phyloP scores from a whole-genome alignment of 75 land plant genomes.

The Picea sitchensis region DNA sequence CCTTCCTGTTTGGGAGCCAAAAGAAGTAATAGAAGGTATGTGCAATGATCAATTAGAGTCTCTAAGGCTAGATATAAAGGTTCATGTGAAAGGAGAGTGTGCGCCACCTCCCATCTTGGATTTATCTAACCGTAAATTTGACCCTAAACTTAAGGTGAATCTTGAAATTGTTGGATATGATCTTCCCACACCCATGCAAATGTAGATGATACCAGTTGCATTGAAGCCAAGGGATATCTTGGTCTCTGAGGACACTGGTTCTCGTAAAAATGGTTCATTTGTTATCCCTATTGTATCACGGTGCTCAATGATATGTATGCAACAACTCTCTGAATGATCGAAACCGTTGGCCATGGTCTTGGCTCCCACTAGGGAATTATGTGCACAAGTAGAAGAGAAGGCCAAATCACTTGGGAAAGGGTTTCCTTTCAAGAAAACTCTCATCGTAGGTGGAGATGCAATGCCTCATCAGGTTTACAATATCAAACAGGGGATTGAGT shows the following conservation, averaged over 20 bases:
- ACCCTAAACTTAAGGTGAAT: conserved; percentile 53
- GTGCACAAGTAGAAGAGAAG: conserved; percentile 80
- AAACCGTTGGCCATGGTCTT: conserved; percentile 78
- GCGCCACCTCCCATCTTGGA: conserved; percentile 56
- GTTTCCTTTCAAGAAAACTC: conserved; percentile 69
- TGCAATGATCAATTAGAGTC: conserved; percentile 31
- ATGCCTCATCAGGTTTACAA: conserved; percentile 71
- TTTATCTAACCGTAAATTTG: conserved; percentile 53
- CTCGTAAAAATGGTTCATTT: conserved; percentile 83
- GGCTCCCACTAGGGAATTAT: conserved; percentile 88
- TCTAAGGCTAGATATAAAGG: conserved; percentile 47
- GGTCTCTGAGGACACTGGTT: conserved; percentile 80
- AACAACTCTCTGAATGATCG: conserved; percentile 16
- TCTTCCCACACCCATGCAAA: conserved; percentile 84
- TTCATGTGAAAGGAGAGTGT: conserved; percentile 49
- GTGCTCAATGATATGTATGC: conserved; percentile 28
- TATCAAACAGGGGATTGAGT: conserved; percentile 73
- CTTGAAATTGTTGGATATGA: conserved; percentile 63
- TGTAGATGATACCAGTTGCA: conserved; percentile 88
- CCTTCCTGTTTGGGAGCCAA: conserved; percentile 26
- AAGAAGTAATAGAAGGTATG: conserved; percentile 11
- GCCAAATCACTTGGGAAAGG: conserved; percentile 77
- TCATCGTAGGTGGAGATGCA: conserved; percentile 87
- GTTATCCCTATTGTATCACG: conserved; percentile 58
- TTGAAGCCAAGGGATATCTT: conserved; percentile 50